Percentiles rank a stretch among this genome's conserved stretches.
Conservation (phyloP, 129 eudicot species). For the Lactuca sativa region DNA sequence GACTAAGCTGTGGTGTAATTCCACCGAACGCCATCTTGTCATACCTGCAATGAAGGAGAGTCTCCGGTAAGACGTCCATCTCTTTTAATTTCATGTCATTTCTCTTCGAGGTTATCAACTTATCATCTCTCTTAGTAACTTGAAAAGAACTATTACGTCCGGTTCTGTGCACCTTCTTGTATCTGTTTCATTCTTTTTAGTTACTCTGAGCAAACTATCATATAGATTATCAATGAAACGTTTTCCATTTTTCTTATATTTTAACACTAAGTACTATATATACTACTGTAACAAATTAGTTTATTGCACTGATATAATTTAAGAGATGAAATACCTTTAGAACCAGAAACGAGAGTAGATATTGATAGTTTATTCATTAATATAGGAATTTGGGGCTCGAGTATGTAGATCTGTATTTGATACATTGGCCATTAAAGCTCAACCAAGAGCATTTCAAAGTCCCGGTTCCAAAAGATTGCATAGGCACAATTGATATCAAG, state of each 20-base stretch:
- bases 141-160: no score
- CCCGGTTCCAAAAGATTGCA: conserved; percentile 22
- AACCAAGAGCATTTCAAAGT: conserved; percentile 1
- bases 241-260: no score
- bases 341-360: not conserved
- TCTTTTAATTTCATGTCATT: no score
- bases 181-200: no score
- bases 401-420: conserved; percentile 8
- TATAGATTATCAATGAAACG: not conserved
- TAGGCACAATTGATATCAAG: conserved; percentile 33
- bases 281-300: not conserved
- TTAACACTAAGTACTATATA: no score
- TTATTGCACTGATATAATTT: not conserved
- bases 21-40: not conserved
- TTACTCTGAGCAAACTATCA: no score
- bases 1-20: not conserved
- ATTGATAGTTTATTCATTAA: not conserved
- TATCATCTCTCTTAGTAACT: no score
- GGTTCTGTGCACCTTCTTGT: no score
- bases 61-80: not conserved
- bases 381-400: conserved; percentile 25
- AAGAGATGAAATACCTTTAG: not conserved
- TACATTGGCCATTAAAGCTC: conserved; percentile 35
- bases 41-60: not conserved
- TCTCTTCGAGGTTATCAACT: not conserved